Evolutionary conservation across 176 grass and related monocot species (phyloP), one percentile per base, ranked within the genome.

Genomic region (Themeda triandra): DNA sequence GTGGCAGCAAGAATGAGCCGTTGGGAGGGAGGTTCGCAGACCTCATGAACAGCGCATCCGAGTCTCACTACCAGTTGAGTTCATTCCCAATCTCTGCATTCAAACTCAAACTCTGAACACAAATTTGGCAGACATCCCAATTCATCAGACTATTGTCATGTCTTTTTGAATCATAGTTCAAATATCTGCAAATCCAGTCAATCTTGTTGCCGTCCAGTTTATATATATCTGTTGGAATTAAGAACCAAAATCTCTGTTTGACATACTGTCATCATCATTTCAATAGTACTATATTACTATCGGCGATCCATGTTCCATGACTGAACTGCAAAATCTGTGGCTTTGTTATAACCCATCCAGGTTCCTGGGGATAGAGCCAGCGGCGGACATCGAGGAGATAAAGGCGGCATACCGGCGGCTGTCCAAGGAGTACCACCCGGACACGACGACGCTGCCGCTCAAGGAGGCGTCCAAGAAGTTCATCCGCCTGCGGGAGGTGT

Each of bases 381-480:
- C 90, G n/a, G 87, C 95, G 5, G 92, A 98, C 85, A 87, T 95
- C 7, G 95, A 98, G 90, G 92, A 93, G 71, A 98, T 98, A 73
- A 95, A 95, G 88, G 82, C 91, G 3, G 95, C 95, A 35, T 98
- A 98, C 84, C 89, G 95, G 10, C 84, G 95, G 28, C 85, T 98
- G 56, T 95, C 95, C 9, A 98, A 98, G 84, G 95, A 98, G 89
- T 98, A 98, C 85, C 95, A 98, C 82, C 95, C 95, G 2, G 95
- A 98, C 87, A 98, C 95, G 46, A 98, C 95, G 54, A 75, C 87
- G 63, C 86, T 98, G 25, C 95, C 95, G 40, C 89, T 98, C 0
- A 95, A 93, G 66, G 11, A 67, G 13, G 95, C 95, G 28, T 95
- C 95, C 2, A 71, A 95, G 79, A 95, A 90, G 87, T 98, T 98